Percentiles rank a stretch among this genome's conserved stretches.
Evolutionary conservation across 108 stramenopile genomes (phyloP).

Genomic region (Schizochytrium sp.): DNA sequence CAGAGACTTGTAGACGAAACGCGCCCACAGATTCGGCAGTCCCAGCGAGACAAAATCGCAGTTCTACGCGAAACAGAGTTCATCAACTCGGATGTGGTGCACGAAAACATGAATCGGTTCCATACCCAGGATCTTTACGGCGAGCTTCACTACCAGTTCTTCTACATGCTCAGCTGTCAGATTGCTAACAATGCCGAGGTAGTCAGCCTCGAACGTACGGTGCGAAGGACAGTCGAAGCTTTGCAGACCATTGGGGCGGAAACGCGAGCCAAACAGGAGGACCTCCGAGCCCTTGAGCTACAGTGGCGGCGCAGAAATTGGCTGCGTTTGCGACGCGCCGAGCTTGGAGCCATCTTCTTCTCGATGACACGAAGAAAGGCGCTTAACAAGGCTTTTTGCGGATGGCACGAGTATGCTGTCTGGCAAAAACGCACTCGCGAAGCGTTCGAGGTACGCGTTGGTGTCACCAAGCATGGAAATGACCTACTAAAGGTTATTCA

Average conservation of each 20-base stretch:
- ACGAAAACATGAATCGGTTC: background rate
- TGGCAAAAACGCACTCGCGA: background rate
- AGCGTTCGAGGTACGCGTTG: background rate
- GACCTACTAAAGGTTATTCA: background rate
- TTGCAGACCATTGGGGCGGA: background rate
- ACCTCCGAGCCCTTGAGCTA: background rate
- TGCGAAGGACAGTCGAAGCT: background rate
- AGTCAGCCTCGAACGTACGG: background rate
- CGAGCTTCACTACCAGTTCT: background rate
- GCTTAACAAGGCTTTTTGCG: background rate
- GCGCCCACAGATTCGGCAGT: background rate
- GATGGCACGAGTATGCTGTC: background rate
- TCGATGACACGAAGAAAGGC: background rate
- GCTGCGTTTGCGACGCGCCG: background rate
- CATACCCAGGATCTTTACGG: background rate
- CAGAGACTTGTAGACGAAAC: background rate
- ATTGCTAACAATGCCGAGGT: background rate
- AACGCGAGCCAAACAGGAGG: background rate
- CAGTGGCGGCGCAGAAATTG: background rate
- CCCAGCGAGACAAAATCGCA: background rate
- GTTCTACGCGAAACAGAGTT: background rate
- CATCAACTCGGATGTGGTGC: background rate
- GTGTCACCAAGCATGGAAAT: background rate
- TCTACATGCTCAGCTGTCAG: background rate
- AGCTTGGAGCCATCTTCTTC: background rate